Evolutionary conservation across 768 basidiomycete genomes (phyloP), one percentile per base, ranked within the genome.

Genomic region (Suillus subaureus): DNA sequence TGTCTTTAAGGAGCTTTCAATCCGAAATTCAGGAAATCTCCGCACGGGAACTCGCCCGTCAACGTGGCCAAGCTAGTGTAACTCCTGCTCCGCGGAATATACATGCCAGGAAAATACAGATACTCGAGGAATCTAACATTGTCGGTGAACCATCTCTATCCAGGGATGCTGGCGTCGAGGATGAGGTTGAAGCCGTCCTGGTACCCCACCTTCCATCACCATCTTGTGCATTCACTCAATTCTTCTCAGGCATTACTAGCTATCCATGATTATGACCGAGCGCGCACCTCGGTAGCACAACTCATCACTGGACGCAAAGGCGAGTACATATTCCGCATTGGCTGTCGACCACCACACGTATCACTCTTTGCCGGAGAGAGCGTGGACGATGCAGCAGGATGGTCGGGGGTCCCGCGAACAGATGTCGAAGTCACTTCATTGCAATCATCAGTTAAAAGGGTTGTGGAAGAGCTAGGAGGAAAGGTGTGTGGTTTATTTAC

Each of bases 21-120:
- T 83, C 78, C 70, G 91, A 92, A 77, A 94, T 93, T 67, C 88
- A 93, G 67, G 86, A 90, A 69, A 90, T 93, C 71, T 86, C 87
- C 65, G 81, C 84, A 69, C 85, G 88, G 60, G 90, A 92, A 76
- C 78, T 86, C 54, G 78, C 83, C 37, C 91, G 85, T 75, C 88
- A 92, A 68, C 85, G 90, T 47, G 75, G 35, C 57, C 70, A 66
- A 74, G 70, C 66, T 55, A 55, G 57, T 61, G 40, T 26, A 28
- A 12, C 26, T 21, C 1, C 18, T n/a, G 58, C 39, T 21, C 6
- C 67, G 55, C 69, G 55, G 67, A 69, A 45, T 73, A 69, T 68
- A 55, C 21, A 55, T 55, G 3, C 33, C 12, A 37, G 12, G 54
- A 55, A 55, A 21, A 33, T 7, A 60, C 58, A 60, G 18, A 21